Evolutionary conservation across 371 early-diverging fungal genomes (phyloP), one percentile per base, ranked within the genome.

Genomic region (Actinomucor elegans): DNA sequence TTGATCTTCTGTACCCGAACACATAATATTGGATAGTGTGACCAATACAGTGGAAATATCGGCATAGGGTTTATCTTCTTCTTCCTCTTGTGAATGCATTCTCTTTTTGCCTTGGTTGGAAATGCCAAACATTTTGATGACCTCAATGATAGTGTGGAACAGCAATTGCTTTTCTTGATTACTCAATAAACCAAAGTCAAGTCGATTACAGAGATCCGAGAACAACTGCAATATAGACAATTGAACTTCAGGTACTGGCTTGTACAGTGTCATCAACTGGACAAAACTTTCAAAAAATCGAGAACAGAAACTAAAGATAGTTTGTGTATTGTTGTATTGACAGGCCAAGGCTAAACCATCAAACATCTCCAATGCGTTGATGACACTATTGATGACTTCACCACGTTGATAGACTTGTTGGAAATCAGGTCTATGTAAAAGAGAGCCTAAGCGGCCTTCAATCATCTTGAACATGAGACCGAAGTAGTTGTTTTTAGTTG

Each of bases 291-390:
- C 80, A 48, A 89, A 85, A 59, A 83, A 84, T n/a, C 76, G 66
- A 2, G 83, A 60, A 47, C 76, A 83, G 24, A 83, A 80, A 1
- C 49, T 33, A 56, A 82, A 88, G 36, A 90, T 83, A 29, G 66
- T 64, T 18, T 61, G 71, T 11, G 85, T 83, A 49, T 87, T 92
- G 45, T 64, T 70, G 54, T 73, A 80, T 51, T 89, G 82, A 28
- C 82, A 73, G 5, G 90, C 84, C 20, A 87, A 60, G n/a, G 89
- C 90, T 8, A 92, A 66, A 27, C 92, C 92, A 57, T 84, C 85
- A 66, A 87, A 85, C 87, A 92, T 83, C 78, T 92, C 90, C 45
- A 90, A 52, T 4, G 84, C 78, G 43, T 85, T 84, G 52, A 84
- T 70, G 34, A 90, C 82, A 33, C 80, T 69, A 29, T 75, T 73